Percentiles rank a stretch among this genome's conserved stretches.
Conservation (phyloP, 2,329 filamentous ascomycete species). For the Apiospora rasikravindrae region DNA sequence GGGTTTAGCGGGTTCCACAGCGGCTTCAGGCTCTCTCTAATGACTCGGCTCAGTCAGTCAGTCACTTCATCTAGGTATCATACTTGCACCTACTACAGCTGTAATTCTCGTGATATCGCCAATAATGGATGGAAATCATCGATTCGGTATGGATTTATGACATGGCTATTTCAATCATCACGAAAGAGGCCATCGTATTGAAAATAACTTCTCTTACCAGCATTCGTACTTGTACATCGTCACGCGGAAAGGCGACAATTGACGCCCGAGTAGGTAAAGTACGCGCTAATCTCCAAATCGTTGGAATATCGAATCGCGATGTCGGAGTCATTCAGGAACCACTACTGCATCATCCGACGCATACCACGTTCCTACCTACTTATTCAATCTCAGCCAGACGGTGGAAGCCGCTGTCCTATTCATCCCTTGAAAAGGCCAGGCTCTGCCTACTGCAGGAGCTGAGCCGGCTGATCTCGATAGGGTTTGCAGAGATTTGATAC, state of each 20-base stretch:
- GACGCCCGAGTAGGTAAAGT: neutral
- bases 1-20: constrained; percentile 2
- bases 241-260: too few relatives aligned
- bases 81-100: neutral
- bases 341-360: neutral
- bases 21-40: neutral
- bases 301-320: neutral
- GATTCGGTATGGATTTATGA: neutral
- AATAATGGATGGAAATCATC: too few relatives aligned
- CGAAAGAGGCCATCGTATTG: neutral
- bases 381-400: neutral
- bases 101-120: neutral
- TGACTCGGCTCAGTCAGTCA: constrained; percentile 13
- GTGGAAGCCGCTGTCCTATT: neutral
- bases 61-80: too few relatives aligned
- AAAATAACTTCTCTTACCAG: neutral
- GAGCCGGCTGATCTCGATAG: neutral
- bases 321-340: neutral
- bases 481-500: neutral
- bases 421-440: neutral
- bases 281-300: neutral
- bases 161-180: neutral
- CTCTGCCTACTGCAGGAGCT: neutral
- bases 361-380: neutral
- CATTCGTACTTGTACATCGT: too few relatives aligned